Conservation (phyloP, 106 monocot genomes). For the Acorus calamus region DNA sequence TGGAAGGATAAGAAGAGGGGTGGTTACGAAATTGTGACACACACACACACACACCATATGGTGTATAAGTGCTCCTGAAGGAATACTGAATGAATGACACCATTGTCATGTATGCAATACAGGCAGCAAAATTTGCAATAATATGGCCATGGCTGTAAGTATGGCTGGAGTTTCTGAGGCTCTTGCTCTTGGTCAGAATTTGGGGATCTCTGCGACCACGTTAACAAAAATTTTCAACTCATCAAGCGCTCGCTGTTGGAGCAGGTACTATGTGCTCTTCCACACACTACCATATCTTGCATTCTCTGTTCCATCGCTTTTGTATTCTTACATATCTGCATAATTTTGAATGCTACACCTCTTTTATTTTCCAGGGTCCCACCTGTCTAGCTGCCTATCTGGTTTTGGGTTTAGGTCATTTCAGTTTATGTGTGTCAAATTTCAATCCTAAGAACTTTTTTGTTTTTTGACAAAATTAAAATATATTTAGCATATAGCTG, state of each 20-base stretch:
- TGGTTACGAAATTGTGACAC: too few species aligned
- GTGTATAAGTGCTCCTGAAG: neutral
- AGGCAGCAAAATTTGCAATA: slow-evolving; percentile 99
- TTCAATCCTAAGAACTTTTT: too few species aligned
- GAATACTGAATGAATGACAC: neutral
- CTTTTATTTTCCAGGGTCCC: too few species aligned
- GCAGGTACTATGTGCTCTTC: slow-evolving; percentile 35
- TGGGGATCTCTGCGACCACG: slow-evolving; percentile 62
- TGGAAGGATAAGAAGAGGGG: too few species aligned
- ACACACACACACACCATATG: neutral
- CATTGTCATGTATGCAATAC: slow-evolving; percentile 5
- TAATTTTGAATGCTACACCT: too few species aligned
- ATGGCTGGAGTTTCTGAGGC: slow-evolving; percentile 98
- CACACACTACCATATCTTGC: neutral
- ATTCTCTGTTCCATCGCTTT: too few species aligned
- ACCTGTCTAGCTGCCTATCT: too few species aligned
- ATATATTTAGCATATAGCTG: too few species aligned
- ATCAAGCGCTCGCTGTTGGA: slow-evolving; percentile 97
- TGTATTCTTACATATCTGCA: too few species aligned
- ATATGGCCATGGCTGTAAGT: slow-evolving; percentile 91
- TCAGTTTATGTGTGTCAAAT: too few species aligned
- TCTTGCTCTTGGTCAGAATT: slow-evolving; percentile 77
- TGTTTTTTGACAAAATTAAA: too few species aligned
- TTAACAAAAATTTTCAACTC: slow-evolving; percentile 75
- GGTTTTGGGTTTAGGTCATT: too few species aligned